Evolutionary conservation across 2,329 filamentous ascomycete genomes (phyloP).

Genomic region (Aspergillus luchuensis): DNA sequence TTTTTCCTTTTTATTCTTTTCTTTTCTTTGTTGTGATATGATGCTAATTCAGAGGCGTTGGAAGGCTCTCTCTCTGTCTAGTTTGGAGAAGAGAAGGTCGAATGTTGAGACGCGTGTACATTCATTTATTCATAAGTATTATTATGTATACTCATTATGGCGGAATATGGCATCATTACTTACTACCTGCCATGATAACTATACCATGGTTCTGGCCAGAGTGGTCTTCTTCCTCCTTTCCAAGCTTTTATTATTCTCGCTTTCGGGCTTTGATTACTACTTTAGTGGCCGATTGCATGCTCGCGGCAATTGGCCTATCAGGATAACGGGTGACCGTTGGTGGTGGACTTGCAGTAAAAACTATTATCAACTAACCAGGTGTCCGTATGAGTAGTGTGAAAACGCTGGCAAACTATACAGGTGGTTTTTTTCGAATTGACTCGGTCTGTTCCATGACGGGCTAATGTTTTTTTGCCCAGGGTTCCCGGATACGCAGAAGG

Average conservation of each 20-base stretch:
- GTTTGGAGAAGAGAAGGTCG: too few species aligned
- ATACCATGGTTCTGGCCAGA: neutral
- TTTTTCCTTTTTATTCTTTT: too few species aligned
- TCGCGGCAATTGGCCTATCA: slow-evolving; percentile 1
- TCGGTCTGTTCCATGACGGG: neutral
- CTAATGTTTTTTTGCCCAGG: neutral
- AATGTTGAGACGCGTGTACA: too few species aligned
- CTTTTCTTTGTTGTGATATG: too few species aligned
- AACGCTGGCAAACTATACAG: neutral
- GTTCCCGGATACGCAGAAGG: neutral
- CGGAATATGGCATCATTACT: slow-evolving; percentile 5
- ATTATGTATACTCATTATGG: neutral
- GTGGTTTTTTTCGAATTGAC: neutral
- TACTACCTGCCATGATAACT: too few species aligned
- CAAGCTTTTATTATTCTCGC: neutral
- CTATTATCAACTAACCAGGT: neutral
- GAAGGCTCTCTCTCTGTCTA: too few species aligned
- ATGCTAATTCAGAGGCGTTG: too few species aligned
- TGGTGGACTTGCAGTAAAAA: neutral
- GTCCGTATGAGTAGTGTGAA: neutral
- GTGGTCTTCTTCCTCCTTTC: neutral
- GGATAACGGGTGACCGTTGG: neutral
- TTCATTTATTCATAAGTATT: neutral
- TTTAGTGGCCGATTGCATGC: neutral
- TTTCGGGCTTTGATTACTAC: neutral